Conservation (phyloP, 169 alveolate genomes). For the Sarcocystis neurona region DNA sequence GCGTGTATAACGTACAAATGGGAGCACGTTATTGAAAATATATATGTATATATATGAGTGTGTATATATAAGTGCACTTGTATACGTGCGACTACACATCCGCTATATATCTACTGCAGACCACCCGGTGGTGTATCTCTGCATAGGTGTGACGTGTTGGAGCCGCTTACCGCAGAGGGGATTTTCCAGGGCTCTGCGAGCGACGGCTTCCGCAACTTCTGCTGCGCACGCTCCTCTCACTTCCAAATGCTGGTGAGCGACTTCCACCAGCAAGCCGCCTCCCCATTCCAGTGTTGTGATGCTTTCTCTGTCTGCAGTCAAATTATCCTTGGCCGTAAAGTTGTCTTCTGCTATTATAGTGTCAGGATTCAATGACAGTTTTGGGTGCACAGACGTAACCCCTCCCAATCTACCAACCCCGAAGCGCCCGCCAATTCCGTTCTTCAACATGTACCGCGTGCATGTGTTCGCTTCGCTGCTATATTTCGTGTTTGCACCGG, state of each 20-base stretch:
- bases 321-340: too few species aligned
- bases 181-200: background rate
- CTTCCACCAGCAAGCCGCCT: constrained; percentile 18
- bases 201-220: background rate
- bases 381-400: background rate
- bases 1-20: too few species aligned
- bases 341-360: too few species aligned
- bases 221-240: background rate
- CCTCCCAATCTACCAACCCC: constrained; percentile 16
- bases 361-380: background rate
- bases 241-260: background rate
- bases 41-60: background rate
- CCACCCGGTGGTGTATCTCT: too few species aligned
- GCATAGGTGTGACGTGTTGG: too few species aligned
- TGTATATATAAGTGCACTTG: background rate
- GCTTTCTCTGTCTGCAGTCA: background rate
- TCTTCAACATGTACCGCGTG: constrained; percentile 23
- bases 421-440: background rate
- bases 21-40: too few species aligned
- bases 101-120: too few species aligned
- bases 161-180: background rate
- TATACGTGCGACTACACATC: background rate
- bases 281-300: background rate
- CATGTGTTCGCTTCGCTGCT: constrained; percentile 17
- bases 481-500: too few species aligned